Percentiles rank a stretch among this genome's conserved stretches.
Evolutionary conservation across 805 yeast species (phyloP).

Genomic region (Metschnikowia matae): DNA sequence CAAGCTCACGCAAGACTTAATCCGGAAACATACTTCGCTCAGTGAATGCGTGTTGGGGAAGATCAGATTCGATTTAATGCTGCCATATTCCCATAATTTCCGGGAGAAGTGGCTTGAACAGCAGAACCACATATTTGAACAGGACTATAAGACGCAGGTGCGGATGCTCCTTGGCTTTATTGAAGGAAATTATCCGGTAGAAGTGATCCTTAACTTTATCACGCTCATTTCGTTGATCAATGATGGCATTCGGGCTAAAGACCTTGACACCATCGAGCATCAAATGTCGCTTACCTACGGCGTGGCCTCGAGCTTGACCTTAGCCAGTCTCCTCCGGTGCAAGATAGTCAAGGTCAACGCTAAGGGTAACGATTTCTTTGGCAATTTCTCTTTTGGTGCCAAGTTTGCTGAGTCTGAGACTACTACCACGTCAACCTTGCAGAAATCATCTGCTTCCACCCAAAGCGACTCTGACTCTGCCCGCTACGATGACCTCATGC

Average conservation of each 20-base stretch:
- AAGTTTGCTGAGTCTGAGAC: slow-evolving; percentile 12
- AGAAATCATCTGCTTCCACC: slow-evolving; percentile 1
- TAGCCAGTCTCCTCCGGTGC: slow-evolving; percentile 47
- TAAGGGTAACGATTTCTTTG: slow-evolving; percentile 21
- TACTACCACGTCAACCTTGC: slow-evolving; percentile 12
- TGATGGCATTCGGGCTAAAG: slow-evolving; percentile 66
- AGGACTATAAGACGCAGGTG: slow-evolving; percentile 34
- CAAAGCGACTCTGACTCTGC: background rate
- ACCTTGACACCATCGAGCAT: slow-evolving; percentile 49
- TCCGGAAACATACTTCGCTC: slow-evolving; percentile 70
- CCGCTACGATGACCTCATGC: slow-evolving; percentile 15
- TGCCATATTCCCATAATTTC: slow-evolving; percentile 22
- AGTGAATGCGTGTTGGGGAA: slow-evolving; percentile 58
- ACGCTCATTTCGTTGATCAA: slow-evolving; percentile 58
- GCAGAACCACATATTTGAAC: slow-evolving; percentile 64
- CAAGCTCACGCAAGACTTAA: slow-evolving; percentile 61
- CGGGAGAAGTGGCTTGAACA: slow-evolving; percentile 51
- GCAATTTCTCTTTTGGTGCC: slow-evolving; percentile 17
- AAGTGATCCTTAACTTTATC: slow-evolving; percentile 49
- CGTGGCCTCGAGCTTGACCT: slow-evolving; percentile 40
- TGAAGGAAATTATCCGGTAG: slow-evolving; percentile 28
- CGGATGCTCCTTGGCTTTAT: slow-evolving; percentile 36
- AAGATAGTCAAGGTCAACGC: slow-evolving; percentile 42
- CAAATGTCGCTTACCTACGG: slow-evolving; percentile 68
- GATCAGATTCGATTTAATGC: slow-evolving; percentile 29